Percentiles rank a stretch among this genome's conserved stretches.
Evolutionary conservation across 768 basidiomycete genomes (phyloP).

Genomic region (Lepiota subincarnata): DNA sequence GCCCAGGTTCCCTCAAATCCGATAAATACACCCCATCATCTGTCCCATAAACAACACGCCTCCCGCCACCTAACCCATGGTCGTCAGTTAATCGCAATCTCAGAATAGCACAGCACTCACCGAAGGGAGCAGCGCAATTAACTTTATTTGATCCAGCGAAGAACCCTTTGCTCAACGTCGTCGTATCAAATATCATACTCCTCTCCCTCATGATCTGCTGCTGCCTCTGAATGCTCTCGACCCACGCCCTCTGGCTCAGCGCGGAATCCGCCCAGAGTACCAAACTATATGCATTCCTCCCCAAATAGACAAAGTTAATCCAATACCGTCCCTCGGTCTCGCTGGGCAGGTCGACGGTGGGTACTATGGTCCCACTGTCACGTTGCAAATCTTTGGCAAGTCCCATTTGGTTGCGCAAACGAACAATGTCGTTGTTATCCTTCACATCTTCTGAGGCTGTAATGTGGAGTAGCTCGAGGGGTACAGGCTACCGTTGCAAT

Average conservation of each 20-base stretch:
- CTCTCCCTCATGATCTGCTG: slow-evolving; percentile 82
- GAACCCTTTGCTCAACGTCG: slow-evolving; percentile 82
- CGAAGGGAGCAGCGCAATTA: slow-evolving; percentile 84
- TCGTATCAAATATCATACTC: slow-evolving; percentile 82
- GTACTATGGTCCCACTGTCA: slow-evolving; percentile 35
- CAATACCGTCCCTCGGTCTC: slow-evolving; percentile 81
- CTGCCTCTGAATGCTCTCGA: slow-evolving; percentile 87
- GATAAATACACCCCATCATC: slow-evolving; percentile 96
- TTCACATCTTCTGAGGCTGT: slow-evolving; percentile 65
- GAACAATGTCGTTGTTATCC: slow-evolving; percentile 26
- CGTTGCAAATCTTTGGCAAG: slow-evolving; percentile 41
- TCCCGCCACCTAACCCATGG: slow-evolving; percentile 60
- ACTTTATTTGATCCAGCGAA: slow-evolving; percentile 84
- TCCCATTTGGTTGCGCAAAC: slow-evolving; percentile 37
- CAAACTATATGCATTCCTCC: slow-evolving; percentile 87
- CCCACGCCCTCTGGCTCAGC: slow-evolving; percentile 87
- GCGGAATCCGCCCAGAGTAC: slow-evolving; percentile 89
- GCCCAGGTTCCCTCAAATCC: slow-evolving; percentile 70
- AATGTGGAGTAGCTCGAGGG: slow-evolving; percentile 86
- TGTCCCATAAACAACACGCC: slow-evolving; percentile 92
- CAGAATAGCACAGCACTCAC: slow-evolving; percentile 49
- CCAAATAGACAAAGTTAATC: slow-evolving; percentile 91
- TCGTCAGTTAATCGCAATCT: neutral
- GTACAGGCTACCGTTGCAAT: slow-evolving; percentile 69
- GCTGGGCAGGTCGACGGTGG: slow-evolving; percentile 50